A percentile compares a stretch with the other conserved stretches of the same genome.
phyloP scores from a whole-genome alignment of 73 alveolate genomes.

The Tetrahymena borealis region DNA sequence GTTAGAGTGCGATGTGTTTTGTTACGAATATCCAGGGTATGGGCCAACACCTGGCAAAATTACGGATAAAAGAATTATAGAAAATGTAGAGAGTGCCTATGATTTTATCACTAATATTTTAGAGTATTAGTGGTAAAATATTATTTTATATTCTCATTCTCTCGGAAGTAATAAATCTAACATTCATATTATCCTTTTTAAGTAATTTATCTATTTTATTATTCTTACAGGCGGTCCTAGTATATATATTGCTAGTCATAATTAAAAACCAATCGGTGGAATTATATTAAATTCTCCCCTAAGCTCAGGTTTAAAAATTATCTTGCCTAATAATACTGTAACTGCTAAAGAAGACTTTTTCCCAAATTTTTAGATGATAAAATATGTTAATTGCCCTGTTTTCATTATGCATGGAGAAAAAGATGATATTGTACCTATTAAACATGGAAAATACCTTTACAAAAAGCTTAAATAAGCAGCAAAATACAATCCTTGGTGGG shows the following conservation, averaged over 20 bases:
- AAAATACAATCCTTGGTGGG: not conserved
- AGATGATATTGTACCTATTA: not conserved
- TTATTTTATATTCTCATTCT: not conserved
- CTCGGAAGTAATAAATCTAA: not conserved
- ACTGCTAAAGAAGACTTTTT: not conserved
- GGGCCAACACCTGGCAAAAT: not conserved
- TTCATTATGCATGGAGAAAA: not conserved
- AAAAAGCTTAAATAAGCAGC: not conserved
- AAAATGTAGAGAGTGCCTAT: not conserved
- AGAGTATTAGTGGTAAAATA: not conserved
- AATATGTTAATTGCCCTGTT: not conserved
- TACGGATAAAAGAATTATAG: not conserved
- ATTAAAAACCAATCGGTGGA: not conserved
- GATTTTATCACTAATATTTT: not conserved
- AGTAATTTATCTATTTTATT: not conserved
- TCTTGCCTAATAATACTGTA: not conserved
- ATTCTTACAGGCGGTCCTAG: not conserved
- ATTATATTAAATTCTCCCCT: not conserved
- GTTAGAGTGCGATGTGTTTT: not conserved
- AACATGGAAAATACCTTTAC: not conserved
- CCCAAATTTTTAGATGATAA: not conserved
- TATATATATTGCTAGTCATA: not conserved
- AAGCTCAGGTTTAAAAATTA: not conserved
- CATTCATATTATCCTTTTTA: not conserved
- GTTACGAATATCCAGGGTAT: not conserved